Percentiles rank a stretch among this genome's conserved stretches.
These are phyloP conservation scores for Oxyria digyna DNA, from an alignment of 148 eudicot species.

Conservation along the genomic window DNA sequence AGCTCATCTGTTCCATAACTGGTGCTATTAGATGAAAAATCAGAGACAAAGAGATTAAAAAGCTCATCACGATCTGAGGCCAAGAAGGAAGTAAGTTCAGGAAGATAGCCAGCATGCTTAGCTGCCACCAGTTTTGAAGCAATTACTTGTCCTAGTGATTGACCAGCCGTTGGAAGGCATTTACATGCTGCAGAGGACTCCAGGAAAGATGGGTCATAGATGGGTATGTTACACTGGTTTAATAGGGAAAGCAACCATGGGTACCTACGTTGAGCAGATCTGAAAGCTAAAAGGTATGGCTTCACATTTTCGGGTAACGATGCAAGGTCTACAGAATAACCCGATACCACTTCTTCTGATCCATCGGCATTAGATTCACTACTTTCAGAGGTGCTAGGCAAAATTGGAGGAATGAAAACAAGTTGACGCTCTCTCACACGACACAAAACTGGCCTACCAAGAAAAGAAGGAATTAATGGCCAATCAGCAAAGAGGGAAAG, in stretches of 20 bases:
- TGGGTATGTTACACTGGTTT: conserved; percentile 89
- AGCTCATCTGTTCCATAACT: conserved; percentile 59
- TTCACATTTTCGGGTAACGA: conserved; percentile 31
- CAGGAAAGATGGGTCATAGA: conserved; percentile 65
- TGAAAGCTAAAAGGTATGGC: conserved; percentile 42
- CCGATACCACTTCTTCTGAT: conserved; percentile 22
- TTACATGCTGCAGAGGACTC: conserved; percentile 63
- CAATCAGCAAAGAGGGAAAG: conserved; percentile 79
- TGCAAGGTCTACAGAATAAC: conserved; percentile 20
- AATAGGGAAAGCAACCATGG: conserved; percentile 83
- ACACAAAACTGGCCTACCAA: conserved; percentile 88
- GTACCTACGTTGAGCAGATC: conserved; percentile 33
- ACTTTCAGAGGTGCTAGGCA: conserved; percentile 18
- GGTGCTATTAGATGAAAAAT: conserved; percentile 51
- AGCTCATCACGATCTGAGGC: conserved; percentile 69
- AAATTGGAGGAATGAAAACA: conserved; percentile 68
- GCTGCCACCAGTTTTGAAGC: conserved; percentile 79
- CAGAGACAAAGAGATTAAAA: conserved; percentile 60
- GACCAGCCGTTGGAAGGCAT: conserved; percentile 53
- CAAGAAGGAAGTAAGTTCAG: conserved; percentile 56
- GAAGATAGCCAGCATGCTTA: conserved; percentile 74
- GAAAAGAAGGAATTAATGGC: conserved; percentile 96
- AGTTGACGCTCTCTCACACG: conserved; percentile 81
- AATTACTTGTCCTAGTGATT: conserved; percentile 68
- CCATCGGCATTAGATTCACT: conserved; percentile 15